A percentile compares a stretch with the other conserved stretches of the same genome.
phyloP scores from a whole-genome alignment of 352 stramenopile genomes.

The Globisporangium takayamanum region DNA sequence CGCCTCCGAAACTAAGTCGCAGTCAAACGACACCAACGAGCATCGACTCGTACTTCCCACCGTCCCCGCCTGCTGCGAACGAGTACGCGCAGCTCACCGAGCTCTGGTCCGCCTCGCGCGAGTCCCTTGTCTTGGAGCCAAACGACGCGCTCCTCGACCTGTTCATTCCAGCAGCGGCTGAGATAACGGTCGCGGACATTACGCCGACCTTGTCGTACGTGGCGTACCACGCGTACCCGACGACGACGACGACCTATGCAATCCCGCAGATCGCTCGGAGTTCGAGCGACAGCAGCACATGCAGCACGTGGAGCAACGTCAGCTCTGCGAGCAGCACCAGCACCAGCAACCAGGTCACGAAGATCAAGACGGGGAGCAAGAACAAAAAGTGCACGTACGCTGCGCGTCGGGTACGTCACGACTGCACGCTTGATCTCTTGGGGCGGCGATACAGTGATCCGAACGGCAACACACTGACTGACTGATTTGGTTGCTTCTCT shows the following conservation, averaged over 20 bases:
- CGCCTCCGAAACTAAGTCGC: too few relatives aligned
- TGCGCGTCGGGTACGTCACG: constrained; percentile 32
- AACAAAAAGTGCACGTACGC: constrained; percentile 62
- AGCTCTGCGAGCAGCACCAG: too few relatives aligned
- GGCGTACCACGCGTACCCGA: too few relatives aligned
- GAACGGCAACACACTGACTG: constrained; percentile 5
- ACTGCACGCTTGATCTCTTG: neutral
- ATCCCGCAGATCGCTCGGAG: neutral
- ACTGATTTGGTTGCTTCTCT: constrained; percentile 7
- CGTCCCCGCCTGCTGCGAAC: neutral
- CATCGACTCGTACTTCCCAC: constrained; percentile 8
- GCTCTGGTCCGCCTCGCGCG: constrained; percentile 7
- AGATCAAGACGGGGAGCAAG: constrained; percentile 28
- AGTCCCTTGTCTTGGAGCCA: neutral
- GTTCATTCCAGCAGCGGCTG: constrained; percentile 6
- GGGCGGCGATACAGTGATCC: neutral
- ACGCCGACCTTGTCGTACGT: neutral
- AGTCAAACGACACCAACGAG: constrained; percentile 3
- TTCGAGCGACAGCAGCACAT: neutral
- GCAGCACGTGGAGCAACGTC: too few relatives aligned
- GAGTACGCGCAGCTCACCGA: constrained; percentile 12
- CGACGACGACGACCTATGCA: neutral
- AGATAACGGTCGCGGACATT: neutral
- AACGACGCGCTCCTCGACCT: constrained; percentile 7
- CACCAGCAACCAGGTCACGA: neutral